A percentile compares a stretch with the other conserved stretches of the same genome.
Conservation (phyloP, 306 rosid species). For the Vicia sativa region DNA sequence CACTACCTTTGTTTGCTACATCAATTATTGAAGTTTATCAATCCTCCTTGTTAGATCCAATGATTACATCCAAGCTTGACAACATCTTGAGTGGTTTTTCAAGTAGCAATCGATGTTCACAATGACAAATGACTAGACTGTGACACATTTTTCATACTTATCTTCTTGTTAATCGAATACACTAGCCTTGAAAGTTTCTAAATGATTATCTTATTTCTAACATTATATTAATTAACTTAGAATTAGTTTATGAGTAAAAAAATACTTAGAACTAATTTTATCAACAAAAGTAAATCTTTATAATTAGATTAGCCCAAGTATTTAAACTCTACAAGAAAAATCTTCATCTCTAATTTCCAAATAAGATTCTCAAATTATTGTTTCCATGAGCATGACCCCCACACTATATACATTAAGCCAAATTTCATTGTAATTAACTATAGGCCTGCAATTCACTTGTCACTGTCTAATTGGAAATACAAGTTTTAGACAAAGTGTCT, state of each 20-base stretch:
- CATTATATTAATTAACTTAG: too few relatives aligned
- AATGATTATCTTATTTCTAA: not conserved
- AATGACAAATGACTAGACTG: not conserved
- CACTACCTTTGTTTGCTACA: too few relatives aligned
- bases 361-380: not conserved
- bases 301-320: not conserved
- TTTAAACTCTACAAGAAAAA: not conserved
- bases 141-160: not conserved
- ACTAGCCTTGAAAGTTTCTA: not conserved
- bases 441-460: conserved; percentile 42
- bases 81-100: not conserved
- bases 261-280: too few relatives aligned
- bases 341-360: not conserved
- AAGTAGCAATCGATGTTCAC: not conserved
- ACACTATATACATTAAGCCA: conserved; percentile 15
- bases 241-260: too few relatives aligned
- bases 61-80: not conserved
- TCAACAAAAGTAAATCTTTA: too few relatives aligned
- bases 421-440: conserved; percentile 30
- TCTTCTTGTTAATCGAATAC: not conserved
- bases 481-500: conserved; percentile 2
- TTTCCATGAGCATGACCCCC: not conserved
- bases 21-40: too few relatives aligned
- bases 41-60: not conserved
- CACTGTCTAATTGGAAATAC: conserved; percentile 23